phyloP scores from a whole-genome alignment of 129 eudicot genomes.

The Helianthus tuberosus region DNA sequence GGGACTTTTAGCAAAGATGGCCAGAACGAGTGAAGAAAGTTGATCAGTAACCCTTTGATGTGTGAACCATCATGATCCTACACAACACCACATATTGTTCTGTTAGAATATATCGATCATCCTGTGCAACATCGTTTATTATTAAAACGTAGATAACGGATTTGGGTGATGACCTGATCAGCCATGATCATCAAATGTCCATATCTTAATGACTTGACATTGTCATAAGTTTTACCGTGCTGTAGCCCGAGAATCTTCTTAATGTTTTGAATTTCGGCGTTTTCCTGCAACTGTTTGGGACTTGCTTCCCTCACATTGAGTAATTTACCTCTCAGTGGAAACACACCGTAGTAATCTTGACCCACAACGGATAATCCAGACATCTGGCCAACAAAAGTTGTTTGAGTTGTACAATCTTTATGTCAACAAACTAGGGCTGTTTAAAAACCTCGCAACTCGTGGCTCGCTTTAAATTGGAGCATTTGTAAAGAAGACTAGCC shows the following conservation, averaged over 20 bases:
- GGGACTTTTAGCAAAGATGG: slow-evolving; percentile 93
- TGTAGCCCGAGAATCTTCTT: slow-evolving; percentile 89
- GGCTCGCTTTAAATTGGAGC: too few species aligned
- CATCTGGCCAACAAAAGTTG: slow-evolving; percentile 44
- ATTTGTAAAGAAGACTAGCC: too few species aligned
- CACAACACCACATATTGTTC: slow-evolving; percentile 12
- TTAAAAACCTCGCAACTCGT: too few species aligned
- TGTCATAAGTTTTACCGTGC: slow-evolving; percentile 66
- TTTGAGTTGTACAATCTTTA: neutral
- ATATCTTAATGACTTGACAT: slow-evolving; percentile 72
- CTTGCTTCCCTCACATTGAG: slow-evolving; percentile 97
- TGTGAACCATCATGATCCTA: slow-evolving; percentile 99
- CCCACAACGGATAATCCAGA: slow-evolving; percentile 90
- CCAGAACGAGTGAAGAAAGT: slow-evolving; percentile 94
- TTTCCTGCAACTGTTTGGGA: slow-evolving; percentile 69
- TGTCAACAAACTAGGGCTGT: neutral
- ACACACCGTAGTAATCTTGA: slow-evolving; percentile 78
- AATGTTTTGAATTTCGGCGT: slow-evolving; percentile 76
- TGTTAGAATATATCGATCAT: too few species aligned
- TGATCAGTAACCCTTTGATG: slow-evolving; percentile 89
- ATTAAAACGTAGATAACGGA: neutral
- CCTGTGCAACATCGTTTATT: neutral
- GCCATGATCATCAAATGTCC: slow-evolving; percentile 98
- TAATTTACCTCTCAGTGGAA: slow-evolving; percentile 90
- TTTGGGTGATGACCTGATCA: slow-evolving; percentile 68